Base-by-base conservation (phyloP, 2,329 filamentous ascomycete genomes). In the Beauveria bassiana region DNA sequence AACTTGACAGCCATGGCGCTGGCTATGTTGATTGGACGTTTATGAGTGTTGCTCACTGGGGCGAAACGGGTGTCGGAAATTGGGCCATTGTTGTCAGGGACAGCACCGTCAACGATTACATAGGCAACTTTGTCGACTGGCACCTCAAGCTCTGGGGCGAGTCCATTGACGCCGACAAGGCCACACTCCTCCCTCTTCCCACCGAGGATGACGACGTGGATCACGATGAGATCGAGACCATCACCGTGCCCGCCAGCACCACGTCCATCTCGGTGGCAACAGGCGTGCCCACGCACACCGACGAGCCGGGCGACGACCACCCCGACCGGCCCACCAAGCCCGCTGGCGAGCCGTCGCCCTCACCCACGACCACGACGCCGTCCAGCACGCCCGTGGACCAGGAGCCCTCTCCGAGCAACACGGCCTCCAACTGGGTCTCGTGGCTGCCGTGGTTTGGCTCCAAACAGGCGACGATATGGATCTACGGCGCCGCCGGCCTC, bases 1-100 rank as follows among this genome's bases (percentile, higher is more conserved):
- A 81, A 63, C 74, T 84, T 24, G 95, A 99, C 72, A 78, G 81
- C 1, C 82, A 81, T 42, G 71, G 76, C 0, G 74, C 76, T 24
- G 95, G 95, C 9, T 99, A 98, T 72, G 78, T 87, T 43, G 91
- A 98, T 75, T 99, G 95, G 95, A 98, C 93, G 0, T 99, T 99
- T 70, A 99, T 99, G 95, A 96, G 88, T 64, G 95, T 99, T 43
- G 93, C 88, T 65, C 95, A 99, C 73, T 99, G 93, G 90, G 95
- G 95, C 54, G 95, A 99, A 75, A 82, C 83, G 49, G 93, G 92
- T 63, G 74, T 93, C 62, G 95, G 95, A 58, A 93, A 85, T 24
- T 99, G 95, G 95, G 96, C 89, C 0, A 82, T 99, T 45, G 79
- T 97, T 56, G 86, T 98, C 69, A 95, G 92, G 69, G 95, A 99